Conservation (phyloP, 2,329 filamentous ascomycete genomes). For the Neofusicoccum kwambonambiense region DNA sequence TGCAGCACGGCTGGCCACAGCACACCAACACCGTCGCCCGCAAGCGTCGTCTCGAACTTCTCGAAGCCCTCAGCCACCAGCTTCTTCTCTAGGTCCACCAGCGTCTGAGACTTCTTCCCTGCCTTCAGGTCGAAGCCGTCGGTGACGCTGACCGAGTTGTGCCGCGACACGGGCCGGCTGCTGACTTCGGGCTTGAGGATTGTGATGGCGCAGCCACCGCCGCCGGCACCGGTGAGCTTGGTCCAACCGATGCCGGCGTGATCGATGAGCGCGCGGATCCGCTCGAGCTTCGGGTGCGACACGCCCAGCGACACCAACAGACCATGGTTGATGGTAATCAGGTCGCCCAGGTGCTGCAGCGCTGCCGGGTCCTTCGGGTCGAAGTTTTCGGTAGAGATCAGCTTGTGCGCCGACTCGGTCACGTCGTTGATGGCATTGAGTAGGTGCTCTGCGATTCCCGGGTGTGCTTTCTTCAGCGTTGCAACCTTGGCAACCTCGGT, state of each 20-base stretch:
- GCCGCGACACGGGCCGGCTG: conserved; percentile 19
- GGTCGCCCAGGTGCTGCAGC: conserved; percentile 74
- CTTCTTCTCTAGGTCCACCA: conserved; percentile 63
- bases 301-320: conserved; percentile 88
- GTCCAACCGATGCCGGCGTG: conserved; percentile 92
- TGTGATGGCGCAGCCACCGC: conserved; percentile 93
- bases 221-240: conserved; percentile 92
- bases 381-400: conserved; percentile 62
- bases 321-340: conserved; percentile 93
- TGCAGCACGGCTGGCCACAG: conserved; percentile 89
- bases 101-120: conserved; percentile 45
- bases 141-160: not conserved
- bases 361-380: conserved; percentile 62
- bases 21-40: conserved; percentile 90
- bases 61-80: conserved; percentile 65
- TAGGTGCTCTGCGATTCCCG: conserved; percentile 74
- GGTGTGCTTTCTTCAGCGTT: conserved; percentile 68
- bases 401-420: conserved; percentile 56
- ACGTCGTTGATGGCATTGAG: conserved; percentile 82
- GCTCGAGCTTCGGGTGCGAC: conserved; percentile 88
- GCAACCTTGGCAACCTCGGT: conserved; percentile 85
- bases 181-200: conserved; percentile 66
- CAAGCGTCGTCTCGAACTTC: conserved; percentile 85
- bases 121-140: conserved; percentile 36
- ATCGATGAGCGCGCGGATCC: conserved; percentile 81